A percentile compares a stretch with the other conserved stretches of the same genome.
Evolutionary conservation across 331 rosid species (phyloP).

Genomic region (Pyracantha coccinea): DNA sequence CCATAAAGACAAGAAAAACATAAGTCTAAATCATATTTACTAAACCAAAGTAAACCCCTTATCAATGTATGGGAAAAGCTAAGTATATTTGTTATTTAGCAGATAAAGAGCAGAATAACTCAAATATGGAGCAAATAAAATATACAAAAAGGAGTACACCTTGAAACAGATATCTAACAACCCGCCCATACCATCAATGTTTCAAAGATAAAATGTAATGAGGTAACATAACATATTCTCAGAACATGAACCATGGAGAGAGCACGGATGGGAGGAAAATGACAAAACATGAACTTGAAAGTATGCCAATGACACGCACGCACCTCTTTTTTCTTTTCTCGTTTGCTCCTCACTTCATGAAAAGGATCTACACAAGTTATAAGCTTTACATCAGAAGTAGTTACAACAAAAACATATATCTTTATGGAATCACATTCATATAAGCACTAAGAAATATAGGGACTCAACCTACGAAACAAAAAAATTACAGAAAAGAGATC

Average conservation of each 20-base stretch:
- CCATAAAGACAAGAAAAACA: neutral
- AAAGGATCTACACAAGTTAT: conserved; percentile 65
- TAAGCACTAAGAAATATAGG: neutral
- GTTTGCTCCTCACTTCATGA: conserved; percentile 99
- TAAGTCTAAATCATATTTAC: conserved; percentile 1
- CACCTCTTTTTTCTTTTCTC: conserved; percentile 99
- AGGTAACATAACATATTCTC: neutral
- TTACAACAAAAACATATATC: neutral
- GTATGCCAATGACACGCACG: neutral
- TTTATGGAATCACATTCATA: neutral
- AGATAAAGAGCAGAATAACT: neutral
- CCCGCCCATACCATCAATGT: too few relatives aligned
- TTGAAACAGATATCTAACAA: neutral
- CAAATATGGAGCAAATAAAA: neutral
- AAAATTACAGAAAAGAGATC: neutral
- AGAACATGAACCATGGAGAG: neutral
- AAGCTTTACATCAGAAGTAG: conserved; percentile 16
- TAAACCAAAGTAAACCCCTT: neutral
- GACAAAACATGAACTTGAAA: neutral
- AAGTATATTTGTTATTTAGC: neutral
- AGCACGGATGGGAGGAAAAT: neutral
- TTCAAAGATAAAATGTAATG: neutral
- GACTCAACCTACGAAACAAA: neutral
- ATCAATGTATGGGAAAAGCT: neutral
- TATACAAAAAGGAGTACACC: neutral